phyloP scores from a whole-genome alignment of 2,329 filamentous ascomycete genomes.

The Aspergillus phoenicis region DNA sequence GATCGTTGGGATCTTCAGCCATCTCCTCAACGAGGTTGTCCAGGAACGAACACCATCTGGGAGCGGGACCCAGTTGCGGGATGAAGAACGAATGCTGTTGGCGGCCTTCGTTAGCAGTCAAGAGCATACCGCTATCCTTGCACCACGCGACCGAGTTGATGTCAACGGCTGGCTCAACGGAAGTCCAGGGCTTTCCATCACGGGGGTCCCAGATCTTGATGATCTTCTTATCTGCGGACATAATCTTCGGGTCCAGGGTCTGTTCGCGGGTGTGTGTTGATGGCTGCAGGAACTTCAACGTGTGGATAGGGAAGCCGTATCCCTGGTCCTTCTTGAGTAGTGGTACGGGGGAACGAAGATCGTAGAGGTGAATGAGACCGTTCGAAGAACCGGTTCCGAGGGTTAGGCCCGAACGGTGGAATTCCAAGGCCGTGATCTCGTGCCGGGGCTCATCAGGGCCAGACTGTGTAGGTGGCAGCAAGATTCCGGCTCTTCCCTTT shows the following conservation, averaged over 20 bases:
- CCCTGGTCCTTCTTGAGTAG: slow-evolving; percentile 92
- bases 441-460: slow-evolving; percentile 46
- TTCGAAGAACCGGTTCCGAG: slow-evolving; percentile 84
- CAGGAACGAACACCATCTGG: slow-evolving; percentile 93
- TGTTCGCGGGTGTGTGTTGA: slow-evolving; percentile 74
- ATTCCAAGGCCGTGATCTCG: slow-evolving; percentile 85
- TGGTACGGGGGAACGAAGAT: slow-evolving; percentile 83
- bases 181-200: slow-evolving; percentile 88
- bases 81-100: slow-evolving; percentile 96
- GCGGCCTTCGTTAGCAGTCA: slow-evolving; percentile 95
- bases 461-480: slow-evolving; percentile 58
- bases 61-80: slow-evolving; percentile 87
- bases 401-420: slow-evolving; percentile 79
- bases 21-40: slow-evolving; percentile 99
- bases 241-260: slow-evolving; percentile 69
- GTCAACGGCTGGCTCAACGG: slow-evolving; percentile 90
- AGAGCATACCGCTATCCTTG: slow-evolving; percentile 87
- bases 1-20: slow-evolving; percentile 76
- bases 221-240: slow-evolving; percentile 91
- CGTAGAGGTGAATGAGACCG: slow-evolving; percentile 87
- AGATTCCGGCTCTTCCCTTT: slow-evolving; percentile 75
- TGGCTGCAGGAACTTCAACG: slow-evolving; percentile 66
- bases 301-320: slow-evolving; percentile 90
- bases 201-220: slow-evolving; percentile 94
- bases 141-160: slow-evolving; percentile 94